Evolutionary conservation across 768 basidiomycete genomes (phyloP), one percentile per base, ranked within the genome.

Genomic region (Rhodotorula babjevae): DNA sequence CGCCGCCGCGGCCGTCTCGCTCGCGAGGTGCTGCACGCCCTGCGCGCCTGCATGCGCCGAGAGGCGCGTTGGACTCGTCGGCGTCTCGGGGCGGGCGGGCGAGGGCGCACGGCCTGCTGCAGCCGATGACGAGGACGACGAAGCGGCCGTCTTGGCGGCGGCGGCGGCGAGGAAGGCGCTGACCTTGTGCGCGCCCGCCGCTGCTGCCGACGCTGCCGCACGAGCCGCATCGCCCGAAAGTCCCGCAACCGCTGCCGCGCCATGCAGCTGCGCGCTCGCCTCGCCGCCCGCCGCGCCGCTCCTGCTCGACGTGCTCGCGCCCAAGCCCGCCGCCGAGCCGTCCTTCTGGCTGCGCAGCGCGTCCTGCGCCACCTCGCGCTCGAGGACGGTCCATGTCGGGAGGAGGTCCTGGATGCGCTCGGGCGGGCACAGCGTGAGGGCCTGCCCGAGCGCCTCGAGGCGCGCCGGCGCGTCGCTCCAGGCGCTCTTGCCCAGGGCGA

Each of bases 401-500:
- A 98, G 84, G n/a, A 97, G 83, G 72, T 91, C 89, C 53, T 88
- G 84, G 19, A 95, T 84, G 76, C 87, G 85, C 65, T 92, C 91
- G 0, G 89, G 80, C 1, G 94, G 93, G 80, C 93, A 95, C 27
- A 96, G 84, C 77, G 92, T 88, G 42, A 97, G 83, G 6, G 93
- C 91, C 62, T 87, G 86, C 3, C 92, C 92, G 29, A 97, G 81
- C 2, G 95, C 84, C 3, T 81, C 82, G 71, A 92, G 83, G 78
- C 89, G 90, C 76, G 87, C 86, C 19, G 85, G 81, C 12, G 86
- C 80, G 71, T 93, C 89, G 3, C 84, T 78, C 77, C 89, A 93
- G 77, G 90, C 91, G 75, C 93, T 90, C 69, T 89, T 86, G 25
- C 92, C 94, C 5, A 98, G 86, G 81, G 91, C 89, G 82, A 89